A percentile compares a stretch with the other conserved stretches of the same genome.
Conservation (phyloP, 2,329 filamentous ascomycete species). For the Phialophora expanda region DNA sequence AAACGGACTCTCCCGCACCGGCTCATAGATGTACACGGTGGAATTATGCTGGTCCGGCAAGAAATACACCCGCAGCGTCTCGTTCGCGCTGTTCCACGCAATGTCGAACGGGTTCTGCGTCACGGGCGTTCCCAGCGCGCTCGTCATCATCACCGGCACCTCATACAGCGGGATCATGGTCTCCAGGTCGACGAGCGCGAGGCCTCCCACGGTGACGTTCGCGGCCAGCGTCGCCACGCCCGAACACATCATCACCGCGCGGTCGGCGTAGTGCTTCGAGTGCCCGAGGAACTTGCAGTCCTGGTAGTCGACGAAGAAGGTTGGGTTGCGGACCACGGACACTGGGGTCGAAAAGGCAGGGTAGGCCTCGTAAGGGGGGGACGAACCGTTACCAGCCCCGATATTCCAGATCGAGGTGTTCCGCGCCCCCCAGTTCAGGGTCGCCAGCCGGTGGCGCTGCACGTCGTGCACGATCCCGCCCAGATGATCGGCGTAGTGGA, state of each 20-base stretch:
- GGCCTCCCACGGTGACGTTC: constrained; percentile 49
- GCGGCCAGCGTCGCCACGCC: constrained; percentile 50
- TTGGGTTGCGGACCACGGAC: constrained; percentile 47
- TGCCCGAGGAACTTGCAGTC: constrained; percentile 59
- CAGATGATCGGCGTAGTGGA: constrained; percentile 52
- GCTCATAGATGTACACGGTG: constrained; percentile 57
- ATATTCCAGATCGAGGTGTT: constrained; percentile 50
- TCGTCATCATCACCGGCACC: constrained; percentile 53
- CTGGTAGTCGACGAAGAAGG: constrained; percentile 57
- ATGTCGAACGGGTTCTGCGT: constrained; percentile 59
- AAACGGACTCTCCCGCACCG: constrained; percentile 35
- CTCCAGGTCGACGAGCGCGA: constrained; percentile 54
- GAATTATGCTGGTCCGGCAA: constrained; percentile 56
- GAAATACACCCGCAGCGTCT: constrained; percentile 52
- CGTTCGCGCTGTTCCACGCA: constrained; percentile 50
- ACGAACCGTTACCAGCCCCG: constrained; percentile 24
- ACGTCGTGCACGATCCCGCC: constrained; percentile 56
- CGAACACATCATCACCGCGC: constrained; percentile 56
- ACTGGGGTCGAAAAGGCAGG: constrained; percentile 39
- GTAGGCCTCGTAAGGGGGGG: constrained; percentile 30
- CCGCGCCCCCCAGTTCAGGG: constrained; percentile 56
- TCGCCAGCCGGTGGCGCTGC: constrained; percentile 45
- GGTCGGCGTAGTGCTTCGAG: constrained; percentile 45
- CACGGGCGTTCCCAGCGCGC: constrained; percentile 48
- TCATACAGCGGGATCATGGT: constrained; percentile 55